Percentiles rank a stretch among this genome's conserved stretches.
These are phyloP conservation scores for Dioscorea cayenensis DNA, from an alignment of 116 monocot genomes.

Conservation along the genomic window DNA sequence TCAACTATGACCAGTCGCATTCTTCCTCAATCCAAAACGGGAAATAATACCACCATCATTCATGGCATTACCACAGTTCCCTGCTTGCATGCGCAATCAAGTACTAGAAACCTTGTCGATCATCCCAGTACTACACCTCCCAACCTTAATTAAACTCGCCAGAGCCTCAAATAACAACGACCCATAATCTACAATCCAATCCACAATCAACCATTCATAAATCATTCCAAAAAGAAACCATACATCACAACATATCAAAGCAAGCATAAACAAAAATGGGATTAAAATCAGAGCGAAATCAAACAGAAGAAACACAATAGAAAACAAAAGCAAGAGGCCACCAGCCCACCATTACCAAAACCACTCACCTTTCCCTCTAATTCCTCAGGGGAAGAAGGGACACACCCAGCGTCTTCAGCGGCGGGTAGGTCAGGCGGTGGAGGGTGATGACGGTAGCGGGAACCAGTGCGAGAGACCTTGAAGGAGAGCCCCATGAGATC, in stretches of 20 bases:
- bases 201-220: too few species aligned
- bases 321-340: background rate
- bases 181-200: background rate
- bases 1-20: background rate
- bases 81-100: background rate
- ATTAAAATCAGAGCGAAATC: background rate
- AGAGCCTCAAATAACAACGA: background rate
- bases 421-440: background rate
- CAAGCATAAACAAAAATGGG: too few species aligned
- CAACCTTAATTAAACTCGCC: background rate
- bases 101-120: background rate
- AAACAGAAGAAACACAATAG: background rate
- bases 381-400: background rate
- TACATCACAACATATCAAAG: too few species aligned
- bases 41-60: background rate
- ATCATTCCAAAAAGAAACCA: too few species aligned
- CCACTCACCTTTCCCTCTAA: background rate
- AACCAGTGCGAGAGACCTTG: background rate
- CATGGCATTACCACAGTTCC: too few species aligned
- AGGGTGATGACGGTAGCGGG: background rate
- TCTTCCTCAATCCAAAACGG: background rate
- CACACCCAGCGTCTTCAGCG: background rate
- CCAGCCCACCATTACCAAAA: background rate
- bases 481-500: background rate
- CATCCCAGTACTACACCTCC: background rate